These are phyloP conservation scores for Tetrahymena malaccensis DNA, from an alignment of 73 alveolate species.

Conservation along the genomic window DNA sequence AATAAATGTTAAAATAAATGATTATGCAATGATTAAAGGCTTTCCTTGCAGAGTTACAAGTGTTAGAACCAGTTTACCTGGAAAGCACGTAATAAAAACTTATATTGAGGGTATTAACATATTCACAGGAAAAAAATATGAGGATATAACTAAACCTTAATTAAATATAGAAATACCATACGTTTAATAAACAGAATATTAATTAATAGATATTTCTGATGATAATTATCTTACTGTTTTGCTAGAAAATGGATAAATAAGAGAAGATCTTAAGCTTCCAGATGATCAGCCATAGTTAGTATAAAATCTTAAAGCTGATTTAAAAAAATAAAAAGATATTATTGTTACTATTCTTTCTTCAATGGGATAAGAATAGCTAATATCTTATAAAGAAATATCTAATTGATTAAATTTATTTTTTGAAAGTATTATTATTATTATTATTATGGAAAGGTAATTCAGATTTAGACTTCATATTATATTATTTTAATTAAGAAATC, in stretches of 20 bases:
- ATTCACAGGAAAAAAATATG: constrained; percentile 73
- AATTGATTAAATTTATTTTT: no score
- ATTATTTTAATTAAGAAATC: no score
- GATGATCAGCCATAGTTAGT: constrained; percentile 63
- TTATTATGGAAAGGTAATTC: no score
- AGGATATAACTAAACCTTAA: constrained; percentile 75
- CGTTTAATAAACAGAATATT: constrained; percentile 66
- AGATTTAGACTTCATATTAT: no score
- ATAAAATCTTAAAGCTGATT: constrained; percentile 44
- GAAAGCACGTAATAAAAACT: constrained; percentile 95
- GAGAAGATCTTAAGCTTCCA: constrained; percentile 82
- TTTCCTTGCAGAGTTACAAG: constrained; percentile 76
- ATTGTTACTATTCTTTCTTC: constrained; percentile 69
- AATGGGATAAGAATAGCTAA: constrained; percentile 72
- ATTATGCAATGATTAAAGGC: constrained; percentile 66
- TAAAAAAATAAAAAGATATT: constrained; percentile 66
- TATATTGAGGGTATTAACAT: constrained; percentile 80
- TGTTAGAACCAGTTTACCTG: constrained; percentile 67
- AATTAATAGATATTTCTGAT: constrained; percentile 62
- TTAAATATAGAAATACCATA: constrained; percentile 81
- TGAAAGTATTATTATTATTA: no score
- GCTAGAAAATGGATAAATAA: constrained; percentile 72
- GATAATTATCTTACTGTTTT: constrained; percentile 70
- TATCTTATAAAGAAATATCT: constrained; percentile 41
- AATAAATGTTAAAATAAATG: constrained; percentile 70